These are phyloP conservation scores for Tremella mesenterica DNA, from an alignment of 768 basidiomycete genomes.

Conservation along the genomic window DNA sequence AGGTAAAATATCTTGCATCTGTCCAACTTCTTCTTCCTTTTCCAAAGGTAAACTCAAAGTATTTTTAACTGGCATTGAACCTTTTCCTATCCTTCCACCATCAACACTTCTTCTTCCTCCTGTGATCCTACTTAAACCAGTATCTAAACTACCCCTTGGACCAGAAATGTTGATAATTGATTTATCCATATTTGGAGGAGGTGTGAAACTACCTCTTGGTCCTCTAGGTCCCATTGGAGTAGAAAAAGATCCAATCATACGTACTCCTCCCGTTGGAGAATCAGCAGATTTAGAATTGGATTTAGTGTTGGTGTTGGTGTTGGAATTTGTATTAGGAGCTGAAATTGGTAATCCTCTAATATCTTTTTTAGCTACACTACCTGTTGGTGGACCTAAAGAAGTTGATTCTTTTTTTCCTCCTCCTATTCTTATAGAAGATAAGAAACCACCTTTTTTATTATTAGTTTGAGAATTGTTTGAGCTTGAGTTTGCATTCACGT, in stretches of 20 bases:
- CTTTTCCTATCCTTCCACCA: background rate
- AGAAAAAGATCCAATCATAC: background rate
- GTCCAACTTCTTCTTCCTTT: slow-evolving; percentile 28
- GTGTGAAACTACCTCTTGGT: slow-evolving; percentile 23
- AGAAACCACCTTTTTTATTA: slow-evolving; percentile 26
- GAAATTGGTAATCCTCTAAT: slow-evolving; percentile 33
- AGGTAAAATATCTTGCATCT: slow-evolving; percentile 34
- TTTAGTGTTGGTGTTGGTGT: background rate
- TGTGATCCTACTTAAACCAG: slow-evolving; percentile 11
- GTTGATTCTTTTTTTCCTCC: slow-evolving; percentile 23
- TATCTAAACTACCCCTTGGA: slow-evolving; percentile 21
- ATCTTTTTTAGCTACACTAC: slow-evolving; percentile 27
- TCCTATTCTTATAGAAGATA: slow-evolving; percentile 19
- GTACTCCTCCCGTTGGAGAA: background rate
- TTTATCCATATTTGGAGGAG: slow-evolving; percentile 8
- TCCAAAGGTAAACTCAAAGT: background rate
- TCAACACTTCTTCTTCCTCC: background rate
- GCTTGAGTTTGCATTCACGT: slow-evolving; percentile 17
- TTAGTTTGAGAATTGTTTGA: slow-evolving; percentile 4
- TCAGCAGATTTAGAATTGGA: background rate
- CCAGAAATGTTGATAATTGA: background rate
- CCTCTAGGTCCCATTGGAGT: slow-evolving; percentile 26
- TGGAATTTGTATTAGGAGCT: slow-evolving; percentile 12
- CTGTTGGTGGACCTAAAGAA: background rate
- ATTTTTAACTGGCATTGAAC: background rate